phyloP scores from a whole-genome alignment of 2,329 filamentous ascomycete genomes.

The Ilyonectria mors-panacis region DNA sequence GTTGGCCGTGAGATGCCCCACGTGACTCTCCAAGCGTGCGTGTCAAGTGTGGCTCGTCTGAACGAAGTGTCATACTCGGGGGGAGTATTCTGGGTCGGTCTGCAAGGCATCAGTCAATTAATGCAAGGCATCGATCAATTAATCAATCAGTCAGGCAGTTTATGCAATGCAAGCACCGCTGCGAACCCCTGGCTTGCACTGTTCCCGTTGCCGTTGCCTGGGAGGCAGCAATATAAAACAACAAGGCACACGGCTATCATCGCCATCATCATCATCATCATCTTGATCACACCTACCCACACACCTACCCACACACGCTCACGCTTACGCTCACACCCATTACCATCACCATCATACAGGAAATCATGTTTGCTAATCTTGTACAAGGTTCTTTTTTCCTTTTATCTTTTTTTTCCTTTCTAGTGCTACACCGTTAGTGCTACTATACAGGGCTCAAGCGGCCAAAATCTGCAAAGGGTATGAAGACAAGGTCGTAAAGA shows the following conservation, averaged over 20 bases:
- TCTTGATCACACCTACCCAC: constrained; percentile 17
- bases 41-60: constrained; percentile 38
- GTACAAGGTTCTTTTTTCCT: constrained; percentile 33
- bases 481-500: constrained; percentile 47
- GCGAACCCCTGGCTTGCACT: not conserved
- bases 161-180: not conserved
- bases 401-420: constrained; percentile 44
- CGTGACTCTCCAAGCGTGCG: constrained; percentile 48
- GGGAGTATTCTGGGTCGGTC: not conserved
- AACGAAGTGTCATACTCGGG: too few relatives aligned
- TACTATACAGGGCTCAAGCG: constrained; percentile 54
- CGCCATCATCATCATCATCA: constrained; percentile 20
- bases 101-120: not conserved
- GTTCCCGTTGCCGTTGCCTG: not conserved
- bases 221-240: not conserved
- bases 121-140: constrained; percentile 19
- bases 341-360: not conserved
- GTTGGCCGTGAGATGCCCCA: constrained; percentile 52
- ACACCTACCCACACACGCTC: too few relatives aligned
- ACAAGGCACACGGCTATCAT: not conserved
- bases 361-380: constrained; percentile 17
- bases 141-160: not conserved
- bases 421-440: constrained; percentile 51
- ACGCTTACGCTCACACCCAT: constrained; percentile 11
- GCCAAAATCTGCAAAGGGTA: constrained; percentile 49